Conservation (phyloP, 768 basidiomycete species). For the Amylocystis lapponica region DNA sequence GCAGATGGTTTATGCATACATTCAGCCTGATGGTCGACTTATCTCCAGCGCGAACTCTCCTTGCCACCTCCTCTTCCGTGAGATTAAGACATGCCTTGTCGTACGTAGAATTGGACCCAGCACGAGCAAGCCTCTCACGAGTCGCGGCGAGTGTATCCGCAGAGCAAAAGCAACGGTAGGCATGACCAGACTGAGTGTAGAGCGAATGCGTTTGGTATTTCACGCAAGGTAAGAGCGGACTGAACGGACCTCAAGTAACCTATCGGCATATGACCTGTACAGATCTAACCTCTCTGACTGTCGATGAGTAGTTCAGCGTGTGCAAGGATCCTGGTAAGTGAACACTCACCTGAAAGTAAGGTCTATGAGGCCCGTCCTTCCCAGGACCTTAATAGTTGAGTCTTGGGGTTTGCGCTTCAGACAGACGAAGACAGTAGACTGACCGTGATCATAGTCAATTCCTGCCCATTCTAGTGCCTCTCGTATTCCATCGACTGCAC, state of each 20-base stretch:
- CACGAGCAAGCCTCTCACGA: slow-evolving; percentile 61
- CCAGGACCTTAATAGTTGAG: slow-evolving; percentile 64
- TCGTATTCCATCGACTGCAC: slow-evolving; percentile 77
- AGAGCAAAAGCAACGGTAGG: slow-evolving; percentile 94
- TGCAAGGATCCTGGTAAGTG: background rate
- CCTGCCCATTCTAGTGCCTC: slow-evolving; percentile 86
- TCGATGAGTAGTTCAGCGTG: no score
- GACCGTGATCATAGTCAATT: slow-evolving; percentile 87
- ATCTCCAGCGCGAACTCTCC: slow-evolving; percentile 70
- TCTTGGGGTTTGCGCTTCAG: background rate
- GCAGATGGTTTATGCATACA: slow-evolving; percentile 37
- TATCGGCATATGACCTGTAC: slow-evolving; percentile 68
- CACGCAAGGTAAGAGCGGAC: background rate
- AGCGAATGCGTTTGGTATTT: background rate
- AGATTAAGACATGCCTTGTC: slow-evolving; percentile 86
- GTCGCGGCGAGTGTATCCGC: slow-evolving; percentile 61
- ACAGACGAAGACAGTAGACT: slow-evolving; percentile 14
- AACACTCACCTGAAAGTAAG: slow-evolving; percentile 75
- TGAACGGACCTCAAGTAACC: slow-evolving; percentile 64
- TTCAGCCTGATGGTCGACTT: slow-evolving; percentile 83
- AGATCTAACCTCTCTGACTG: slow-evolving; percentile 88
- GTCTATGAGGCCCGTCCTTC: slow-evolving; percentile 64
- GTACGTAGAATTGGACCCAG: slow-evolving; percentile 77
- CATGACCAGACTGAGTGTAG: slow-evolving; percentile 67
- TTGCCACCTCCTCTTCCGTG: slow-evolving; percentile 77